Evolutionary conservation across 352 stramenopile genomes (phyloP).

Genomic region (Lagenidium giganteum): DNA sequence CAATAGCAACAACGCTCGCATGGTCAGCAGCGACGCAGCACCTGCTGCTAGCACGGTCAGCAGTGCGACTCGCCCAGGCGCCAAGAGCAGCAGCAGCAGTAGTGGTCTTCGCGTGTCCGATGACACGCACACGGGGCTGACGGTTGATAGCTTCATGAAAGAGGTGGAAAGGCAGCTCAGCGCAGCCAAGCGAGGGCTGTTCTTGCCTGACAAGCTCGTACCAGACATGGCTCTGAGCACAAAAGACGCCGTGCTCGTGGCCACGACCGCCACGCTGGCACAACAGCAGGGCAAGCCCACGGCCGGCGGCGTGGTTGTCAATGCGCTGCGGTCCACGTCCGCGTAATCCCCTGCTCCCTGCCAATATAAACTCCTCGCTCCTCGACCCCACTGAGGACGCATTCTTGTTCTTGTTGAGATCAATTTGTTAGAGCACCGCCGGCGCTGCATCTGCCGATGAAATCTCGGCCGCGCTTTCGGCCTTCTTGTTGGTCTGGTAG

Average conservation of each 20-base stretch:
- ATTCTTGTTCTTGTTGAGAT: no score
- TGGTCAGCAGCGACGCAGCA: background rate
- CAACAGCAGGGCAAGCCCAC: background rate
- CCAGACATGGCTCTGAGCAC: conserved; percentile 54
- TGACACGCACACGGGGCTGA: conserved; percentile 38
- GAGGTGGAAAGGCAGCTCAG: conserved; percentile 49
- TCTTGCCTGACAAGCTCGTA: conserved; percentile 29
- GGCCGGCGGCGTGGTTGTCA: background rate
- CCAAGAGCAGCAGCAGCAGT: background rate
- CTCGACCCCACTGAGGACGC: no score
- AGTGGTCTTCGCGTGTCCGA: background rate
- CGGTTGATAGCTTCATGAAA: conserved; percentile 49
- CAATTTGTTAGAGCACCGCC: no score
- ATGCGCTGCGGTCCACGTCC: conserved; percentile 1
- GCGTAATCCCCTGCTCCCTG: no score
- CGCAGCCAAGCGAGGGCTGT: conserved; percentile 37
- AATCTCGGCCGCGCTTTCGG: no score
- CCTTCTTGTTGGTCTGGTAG: no score
- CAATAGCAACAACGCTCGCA: no score
- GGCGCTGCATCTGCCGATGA: no score
- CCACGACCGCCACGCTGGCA: conserved; percentile 1
- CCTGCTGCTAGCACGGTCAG: background rate
- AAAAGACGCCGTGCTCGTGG: conserved; percentile 28
- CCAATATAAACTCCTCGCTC: no score
- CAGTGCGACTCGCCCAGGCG: background rate